Conservation (phyloP, 805 yeast species). For the Danielia reshetovae region DNA sequence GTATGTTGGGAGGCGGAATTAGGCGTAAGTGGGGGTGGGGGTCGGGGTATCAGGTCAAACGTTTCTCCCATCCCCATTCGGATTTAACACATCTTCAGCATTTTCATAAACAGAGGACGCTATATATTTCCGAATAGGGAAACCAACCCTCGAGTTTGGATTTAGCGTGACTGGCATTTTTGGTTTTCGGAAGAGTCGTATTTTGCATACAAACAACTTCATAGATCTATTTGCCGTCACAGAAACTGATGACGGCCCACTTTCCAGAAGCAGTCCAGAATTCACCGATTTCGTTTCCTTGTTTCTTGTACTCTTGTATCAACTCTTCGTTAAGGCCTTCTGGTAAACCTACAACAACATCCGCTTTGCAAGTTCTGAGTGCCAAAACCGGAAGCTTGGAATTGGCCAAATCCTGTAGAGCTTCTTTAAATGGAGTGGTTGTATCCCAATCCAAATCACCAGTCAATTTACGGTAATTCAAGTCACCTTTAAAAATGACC, state of each 20-base stretch:
- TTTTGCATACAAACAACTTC: too few relatives aligned
- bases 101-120: too few relatives aligned
- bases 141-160: too few relatives aligned
- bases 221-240: conserved; percentile 4
- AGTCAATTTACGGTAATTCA: conserved; percentile 90
- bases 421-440: conserved; percentile 66
- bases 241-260: conserved; percentile 74
- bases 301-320: conserved; percentile 52
- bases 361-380: conserved; percentile 93
- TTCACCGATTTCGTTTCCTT: conserved; percentile 60
- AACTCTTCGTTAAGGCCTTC: conserved; percentile 71
- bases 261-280: conserved; percentile 89
- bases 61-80: too few relatives aligned
- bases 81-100: too few relatives aligned
- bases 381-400: conserved; percentile 63
- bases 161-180: too few relatives aligned
- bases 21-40: too few relatives aligned
- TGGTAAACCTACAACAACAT: conserved; percentile 82
- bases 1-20: too few relatives aligned
- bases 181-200: too few relatives aligned
- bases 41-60: too few relatives aligned
- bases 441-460: conserved; percentile 89
- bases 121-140: too few relatives aligned
- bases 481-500: conserved; percentile 88
- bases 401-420: conserved; percentile 64